Evolutionary conservation across 371 early-diverging fungal genomes (phyloP), one percentile per base, ranked within the genome.

Genomic region (Zancudomyces culisetae): DNA sequence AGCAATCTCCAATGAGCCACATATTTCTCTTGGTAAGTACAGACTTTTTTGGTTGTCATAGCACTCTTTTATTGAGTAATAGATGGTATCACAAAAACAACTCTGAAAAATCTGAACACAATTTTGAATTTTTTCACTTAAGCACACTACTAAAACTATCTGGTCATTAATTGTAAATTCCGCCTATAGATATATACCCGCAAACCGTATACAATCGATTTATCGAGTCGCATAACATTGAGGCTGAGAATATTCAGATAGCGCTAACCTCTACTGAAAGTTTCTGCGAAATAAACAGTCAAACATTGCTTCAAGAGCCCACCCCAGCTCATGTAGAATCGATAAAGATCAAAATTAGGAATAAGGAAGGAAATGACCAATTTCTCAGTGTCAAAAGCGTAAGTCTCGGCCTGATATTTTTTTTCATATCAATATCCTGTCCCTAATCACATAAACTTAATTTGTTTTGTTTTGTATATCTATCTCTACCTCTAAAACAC

Each of bases 341-440:
- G 29, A 28, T 35, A 19, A 49, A 49, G 40, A 49, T 49, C 22
- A 49, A 49, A 35, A 49, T 49, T 8, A 27, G 50, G 40, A 28
- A 29, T 20, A 49, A 49, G 30, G 20, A 13, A 2, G 50, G 50
- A 13, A 49, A 35, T 29, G 50, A 49, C 39, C 6, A 12, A 18
- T 49, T 12, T 49, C 3, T 49, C 2, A 30, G 30, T 27, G 30
- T 49, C 39, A 23, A 18, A 35, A 49, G 40, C 12, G 50, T 49
- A 49, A 49, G 15, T 8, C 2, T 35, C 27, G 13, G 13, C 19
- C 22, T 8, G 15, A 13, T 49, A 4, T 19, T 35, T 19, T 35
- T 29, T 3, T 47, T 23, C 26, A 22, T 4, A 26, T 27, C n/a
- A 18, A 26, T 26, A 27, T 3, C 26, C 26, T 4, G 4, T 26